These are phyloP conservation scores for Komagataella phaffii DNA, from an alignment of 805 yeast genomes.

Conservation along the genomic window DNA sequence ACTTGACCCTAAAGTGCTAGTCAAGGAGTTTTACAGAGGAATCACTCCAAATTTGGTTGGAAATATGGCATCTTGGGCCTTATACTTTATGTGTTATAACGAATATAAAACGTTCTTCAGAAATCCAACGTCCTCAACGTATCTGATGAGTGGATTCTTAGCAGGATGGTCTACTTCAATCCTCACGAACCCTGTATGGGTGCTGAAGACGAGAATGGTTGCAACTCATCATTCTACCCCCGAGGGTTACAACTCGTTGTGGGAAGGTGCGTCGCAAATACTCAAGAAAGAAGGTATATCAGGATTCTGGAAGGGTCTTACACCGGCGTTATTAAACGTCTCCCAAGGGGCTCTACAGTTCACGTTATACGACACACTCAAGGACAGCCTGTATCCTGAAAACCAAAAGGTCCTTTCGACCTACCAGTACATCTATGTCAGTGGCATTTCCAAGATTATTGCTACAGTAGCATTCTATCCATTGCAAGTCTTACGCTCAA, in stretches of 20 bases:
- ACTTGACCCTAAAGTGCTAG: slow-evolving; percentile 4
- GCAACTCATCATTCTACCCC: slow-evolving; percentile 31
- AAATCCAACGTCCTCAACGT: slow-evolving; percentile 10
- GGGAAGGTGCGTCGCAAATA: slow-evolving; percentile 39
- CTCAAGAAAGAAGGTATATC: slow-evolving; percentile 39
- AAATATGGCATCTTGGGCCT: slow-evolving; percentile 78
- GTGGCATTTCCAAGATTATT: slow-evolving; percentile 54
- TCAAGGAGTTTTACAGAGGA: slow-evolving; percentile 50
- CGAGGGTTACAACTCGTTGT: slow-evolving; percentile 44
- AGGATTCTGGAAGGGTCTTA: slow-evolving; percentile 76
- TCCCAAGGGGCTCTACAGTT: slow-evolving; percentile 85
- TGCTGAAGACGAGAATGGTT: slow-evolving; percentile 78
- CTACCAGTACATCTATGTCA: slow-evolving; percentile 46
- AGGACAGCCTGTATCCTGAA: slow-evolving; percentile 17
- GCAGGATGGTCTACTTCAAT: slow-evolving; percentile 73
- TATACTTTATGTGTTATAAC: slow-evolving; percentile 71
- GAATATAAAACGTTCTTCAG: slow-evolving; percentile 28
- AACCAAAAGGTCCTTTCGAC: slow-evolving; percentile 23
- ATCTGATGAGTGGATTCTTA: slow-evolving; percentile 39
- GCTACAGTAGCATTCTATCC: slow-evolving; percentile 70
- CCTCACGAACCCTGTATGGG: slow-evolving; percentile 92
- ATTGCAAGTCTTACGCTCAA: slow-evolving; percentile 64
- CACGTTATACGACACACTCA: slow-evolving; percentile 71
- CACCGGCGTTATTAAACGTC: slow-evolving; percentile 68
- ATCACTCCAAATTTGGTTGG: slow-evolving; percentile 71